A percentile compares a stretch with the other conserved stretches of the same genome.
Conservation (phyloP, 192 early-diverging fungal genomes). For the Backusella morwellensis region DNA sequence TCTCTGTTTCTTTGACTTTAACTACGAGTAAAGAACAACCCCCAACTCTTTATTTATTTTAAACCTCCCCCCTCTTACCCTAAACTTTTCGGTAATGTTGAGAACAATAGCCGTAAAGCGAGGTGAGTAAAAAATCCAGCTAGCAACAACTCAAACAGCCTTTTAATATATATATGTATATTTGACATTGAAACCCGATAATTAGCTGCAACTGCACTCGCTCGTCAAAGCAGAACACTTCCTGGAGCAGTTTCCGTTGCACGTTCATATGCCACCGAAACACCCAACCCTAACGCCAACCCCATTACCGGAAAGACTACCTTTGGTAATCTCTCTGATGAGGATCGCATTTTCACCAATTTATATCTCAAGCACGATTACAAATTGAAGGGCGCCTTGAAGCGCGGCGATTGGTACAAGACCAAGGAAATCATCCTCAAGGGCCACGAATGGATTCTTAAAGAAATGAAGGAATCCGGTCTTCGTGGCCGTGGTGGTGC, state of each 20-base stretch:
- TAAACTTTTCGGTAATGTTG: slow-evolving; percentile 33
- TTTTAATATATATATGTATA: not conserved
- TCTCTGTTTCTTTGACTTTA: slow-evolving; percentile 4
- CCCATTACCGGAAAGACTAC: slow-evolving; percentile 39
- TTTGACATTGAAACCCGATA: not conserved
- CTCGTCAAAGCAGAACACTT: slow-evolving; percentile 26
- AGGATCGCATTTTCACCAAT: slow-evolving; percentile 99
- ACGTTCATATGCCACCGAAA: slow-evolving; percentile 35
- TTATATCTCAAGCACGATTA: slow-evolving; percentile 93
- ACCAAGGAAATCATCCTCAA: slow-evolving; percentile 97
- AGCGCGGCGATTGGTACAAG: slow-evolving; percentile 99
- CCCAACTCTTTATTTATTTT: slow-evolving; percentile 19
- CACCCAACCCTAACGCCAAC: slow-evolving; percentile 42
- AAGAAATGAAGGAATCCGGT: slow-evolving; percentile 96
- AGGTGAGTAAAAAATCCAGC: slow-evolving; percentile 16
- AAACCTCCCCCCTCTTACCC: slow-evolving; percentile 22
- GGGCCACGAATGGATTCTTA: slow-evolving; percentile 96
- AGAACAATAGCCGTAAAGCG: slow-evolving; percentile 32
- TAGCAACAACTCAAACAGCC: not conserved
- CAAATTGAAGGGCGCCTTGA: slow-evolving; percentile 81
- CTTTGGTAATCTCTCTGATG: slow-evolving; percentile 78
- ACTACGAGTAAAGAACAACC: slow-evolving; percentile 9
- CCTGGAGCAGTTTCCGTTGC: slow-evolving; percentile 32
- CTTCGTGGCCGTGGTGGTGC: slow-evolving; percentile 94
- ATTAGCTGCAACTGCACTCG: slow-evolving; percentile 14